These are phyloP conservation scores for Hypoxylon lienhwacheense DNA, from an alignment of 495 filamentous ascomycete species.

Conservation along the genomic window DNA sequence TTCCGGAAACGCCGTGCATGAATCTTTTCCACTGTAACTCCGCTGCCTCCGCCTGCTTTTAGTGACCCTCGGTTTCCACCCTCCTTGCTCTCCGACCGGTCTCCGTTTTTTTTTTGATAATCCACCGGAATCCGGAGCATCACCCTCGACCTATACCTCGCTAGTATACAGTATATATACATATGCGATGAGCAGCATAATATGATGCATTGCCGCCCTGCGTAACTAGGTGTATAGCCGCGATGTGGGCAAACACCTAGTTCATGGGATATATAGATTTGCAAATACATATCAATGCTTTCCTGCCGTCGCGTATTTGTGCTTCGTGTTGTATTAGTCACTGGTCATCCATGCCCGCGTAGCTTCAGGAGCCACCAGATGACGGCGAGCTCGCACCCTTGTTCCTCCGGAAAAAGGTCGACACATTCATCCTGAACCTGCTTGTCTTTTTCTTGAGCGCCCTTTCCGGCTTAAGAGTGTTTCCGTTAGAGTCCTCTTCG, in stretches of 20 bases:
- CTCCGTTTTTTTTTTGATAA: conserved; percentile 8
- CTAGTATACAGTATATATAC: conserved; percentile 40
- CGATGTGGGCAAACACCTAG: not conserved
- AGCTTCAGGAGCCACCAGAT: conserved; percentile 31
- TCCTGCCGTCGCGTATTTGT: conserved; percentile 4
- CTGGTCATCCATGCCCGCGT: not conserved
- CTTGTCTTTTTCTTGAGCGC: conserved; percentile 53
- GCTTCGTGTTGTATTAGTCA: conserved; percentile 1
- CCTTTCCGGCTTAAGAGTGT: conserved; percentile 36
- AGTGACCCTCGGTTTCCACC: not conserved
- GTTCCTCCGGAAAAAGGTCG: conserved; percentile 48
- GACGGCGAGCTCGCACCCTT: conserved; percentile 48
- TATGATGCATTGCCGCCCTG: conserved; percentile 6
- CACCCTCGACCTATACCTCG: conserved; percentile 6
- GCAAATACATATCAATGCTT: conserved; percentile 11
- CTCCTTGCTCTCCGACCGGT: conserved; percentile 10
- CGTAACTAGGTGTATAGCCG: conserved; percentile 10
- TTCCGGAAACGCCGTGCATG: conserved; percentile 41
- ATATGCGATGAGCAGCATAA: conserved; percentile 22
- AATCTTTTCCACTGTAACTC: conserved; percentile 33
- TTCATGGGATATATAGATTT: conserved; percentile 8
- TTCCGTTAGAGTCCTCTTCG: conserved; percentile 39
- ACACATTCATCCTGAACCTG: conserved; percentile 50
- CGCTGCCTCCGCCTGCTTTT: conserved; percentile 18
- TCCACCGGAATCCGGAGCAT: conserved; percentile 2